A percentile compares a stretch with the other conserved stretches of the same genome.
These are phyloP conservation scores for Aspergillus sp. DNA, from an alignment of 2,329 filamentous ascomycete species.

Conservation along the genomic window DNA sequence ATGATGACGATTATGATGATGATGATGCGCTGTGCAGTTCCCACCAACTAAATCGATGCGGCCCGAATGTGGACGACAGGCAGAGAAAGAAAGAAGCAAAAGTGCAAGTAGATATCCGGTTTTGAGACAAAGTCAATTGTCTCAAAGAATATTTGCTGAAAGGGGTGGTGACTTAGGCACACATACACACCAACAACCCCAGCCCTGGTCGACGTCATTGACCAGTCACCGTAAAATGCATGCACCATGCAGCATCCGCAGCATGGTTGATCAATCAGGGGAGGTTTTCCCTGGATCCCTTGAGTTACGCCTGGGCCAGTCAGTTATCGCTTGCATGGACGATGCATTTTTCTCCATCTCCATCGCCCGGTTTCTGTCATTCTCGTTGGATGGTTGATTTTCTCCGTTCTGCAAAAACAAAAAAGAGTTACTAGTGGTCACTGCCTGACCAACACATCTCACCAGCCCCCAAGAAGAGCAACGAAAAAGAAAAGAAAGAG, in stretches of 20 bases:
- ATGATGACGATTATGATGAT: neutral
- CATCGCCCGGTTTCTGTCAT: neutral
- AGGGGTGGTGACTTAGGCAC: neutral
- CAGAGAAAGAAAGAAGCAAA: neutral
- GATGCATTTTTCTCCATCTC: neutral
- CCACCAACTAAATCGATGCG: neutral
- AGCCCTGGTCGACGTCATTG: conserved; percentile 2
- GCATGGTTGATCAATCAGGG: conserved; percentile 7
- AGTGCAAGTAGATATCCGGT: neutral
- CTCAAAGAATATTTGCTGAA: neutral
- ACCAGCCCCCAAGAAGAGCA: neutral
- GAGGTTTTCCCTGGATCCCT: neutral
- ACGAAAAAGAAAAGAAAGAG: neutral
- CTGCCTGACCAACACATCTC: neutral
- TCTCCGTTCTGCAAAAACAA: conserved; percentile 8
- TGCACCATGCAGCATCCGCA: neutral
- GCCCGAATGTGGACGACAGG: neutral
- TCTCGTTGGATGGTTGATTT: conserved; percentile 3
- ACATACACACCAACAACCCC: no score
- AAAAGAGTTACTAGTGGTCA: neutral
- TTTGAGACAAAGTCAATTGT: conserved; percentile 3
- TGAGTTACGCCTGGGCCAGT: neutral
- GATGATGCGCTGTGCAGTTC: neutral
- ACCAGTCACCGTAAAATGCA: conserved; percentile 1
- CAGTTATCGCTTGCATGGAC: conserved; percentile 6